Base-by-base conservation (phyloP, 108 stramenopile species). In the Bacterosira constricta region DNA sequence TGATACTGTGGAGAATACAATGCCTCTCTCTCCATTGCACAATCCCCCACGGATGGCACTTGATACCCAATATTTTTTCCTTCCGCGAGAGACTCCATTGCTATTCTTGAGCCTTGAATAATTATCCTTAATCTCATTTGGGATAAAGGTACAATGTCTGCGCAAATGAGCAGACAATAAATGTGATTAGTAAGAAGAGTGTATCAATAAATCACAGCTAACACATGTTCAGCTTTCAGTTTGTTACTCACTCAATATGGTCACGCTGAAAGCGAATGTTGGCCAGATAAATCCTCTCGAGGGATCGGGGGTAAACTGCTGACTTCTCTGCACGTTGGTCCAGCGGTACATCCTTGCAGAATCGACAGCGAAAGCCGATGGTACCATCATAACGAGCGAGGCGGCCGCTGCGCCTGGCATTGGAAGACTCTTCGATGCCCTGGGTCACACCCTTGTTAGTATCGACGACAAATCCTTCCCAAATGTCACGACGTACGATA, bases 221-320 rank as follows among this genome's bases (percentile, higher is more conserved):
- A n/a, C n/a, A n/a, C n/a, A n/a, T n/a, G n/a, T n/a, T n/a, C n/a
- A n/a, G n/a, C n/a, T n/a, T n/a, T n/a, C n/a, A n/a, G n/a, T n/a
- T n/a, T n/a, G n/a, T n/a, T n/a, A 52, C 55, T 56, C 55, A 56
- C 55, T 34, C 20, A 32, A 56, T 56, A 21, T 56, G 55, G 37
- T 56, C 55, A 31, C 55, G 1, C 34, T 56, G 55, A 21, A 56
- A 56, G 10, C 55, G 34, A 6, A 56, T 56, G n/a, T 56, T 56
- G 18, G 55, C 32, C 1, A 56, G 18, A 9, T 56, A 56, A 20
- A 56, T 56, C 55, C 55, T 29, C 29, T 56, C 55, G n/a, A 56
- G n/a, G 8, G 35, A 37, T 18, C 55, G 35, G 32, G 55, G 55
- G 7, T 56, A 56, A 7, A 56, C 55, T 17, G 55, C 55, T 13